Evolutionary conservation across 2,329 filamentous ascomycete genomes (phyloP).

Genomic region (Biscogniauxia marginata): DNA sequence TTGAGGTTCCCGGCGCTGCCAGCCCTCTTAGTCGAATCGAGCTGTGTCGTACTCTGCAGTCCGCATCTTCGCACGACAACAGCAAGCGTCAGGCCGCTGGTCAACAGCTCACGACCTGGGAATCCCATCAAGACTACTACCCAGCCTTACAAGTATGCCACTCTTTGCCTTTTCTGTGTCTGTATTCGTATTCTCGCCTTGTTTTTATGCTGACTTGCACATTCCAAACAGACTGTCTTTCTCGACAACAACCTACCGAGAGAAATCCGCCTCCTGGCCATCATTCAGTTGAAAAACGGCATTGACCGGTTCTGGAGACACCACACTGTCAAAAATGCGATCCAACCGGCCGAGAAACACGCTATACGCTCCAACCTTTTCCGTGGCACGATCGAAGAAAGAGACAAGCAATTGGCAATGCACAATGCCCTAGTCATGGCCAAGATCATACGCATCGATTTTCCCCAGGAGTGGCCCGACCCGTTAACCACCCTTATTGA

Average conservation of each 20-base stretch:
- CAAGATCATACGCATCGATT: constrained; percentile 88
- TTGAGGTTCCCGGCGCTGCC: constrained; percentile 81
- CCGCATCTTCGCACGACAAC: constrained; percentile 62
- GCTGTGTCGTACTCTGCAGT: constrained; percentile 62
- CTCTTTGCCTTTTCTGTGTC: background rate
- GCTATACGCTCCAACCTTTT: constrained; percentile 74
- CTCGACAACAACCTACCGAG: constrained; percentile 74
- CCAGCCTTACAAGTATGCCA: constrained; percentile 62
- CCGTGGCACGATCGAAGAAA: constrained; percentile 74
- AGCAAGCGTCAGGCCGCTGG: constrained; percentile 64
- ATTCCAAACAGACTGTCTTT: constrained; percentile 63
- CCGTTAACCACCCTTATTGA: constrained; percentile 60
- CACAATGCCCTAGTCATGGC: constrained; percentile 87
- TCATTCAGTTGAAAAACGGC: constrained; percentile 95
- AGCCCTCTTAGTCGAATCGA: constrained; percentile 64
- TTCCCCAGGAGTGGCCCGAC: constrained; percentile 78
- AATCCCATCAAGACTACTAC: constrained; percentile 64
- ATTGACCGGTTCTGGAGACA: constrained; percentile 90
- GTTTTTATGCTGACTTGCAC: constrained; percentile 6
- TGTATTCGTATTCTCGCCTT: background rate
- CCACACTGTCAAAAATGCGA: constrained; percentile 61
- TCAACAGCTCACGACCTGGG: constrained; percentile 72
- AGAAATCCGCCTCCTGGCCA: constrained; percentile 81
- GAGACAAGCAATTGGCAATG: constrained; percentile 71
- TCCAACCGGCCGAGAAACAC: constrained; percentile 72